Conservation (phyloP, 257 asterid genomes). For the Knoxia roxburghii region DNA sequence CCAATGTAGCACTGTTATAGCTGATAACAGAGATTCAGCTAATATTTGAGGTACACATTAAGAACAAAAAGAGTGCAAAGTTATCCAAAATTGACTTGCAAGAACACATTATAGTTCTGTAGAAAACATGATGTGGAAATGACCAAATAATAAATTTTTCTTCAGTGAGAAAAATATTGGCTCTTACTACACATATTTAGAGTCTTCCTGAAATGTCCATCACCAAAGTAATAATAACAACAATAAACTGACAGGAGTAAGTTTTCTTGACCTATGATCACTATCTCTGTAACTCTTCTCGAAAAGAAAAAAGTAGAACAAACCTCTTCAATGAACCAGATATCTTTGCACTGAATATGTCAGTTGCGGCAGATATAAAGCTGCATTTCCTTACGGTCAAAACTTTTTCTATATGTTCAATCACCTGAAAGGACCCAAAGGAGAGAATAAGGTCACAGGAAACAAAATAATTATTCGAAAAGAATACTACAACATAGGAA, state of each 20-base stretch:
- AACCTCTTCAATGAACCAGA: constrained; percentile 94
- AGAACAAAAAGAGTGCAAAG: background rate
- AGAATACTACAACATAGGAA: constrained; percentile 10
- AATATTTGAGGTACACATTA: background rate
- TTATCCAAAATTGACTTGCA: background rate
- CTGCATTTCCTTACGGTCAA: constrained; percentile 78
- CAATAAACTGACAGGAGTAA: background rate
- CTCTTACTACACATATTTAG: background rate
- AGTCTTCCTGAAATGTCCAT: background rate
- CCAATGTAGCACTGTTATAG: constrained; percentile 16
- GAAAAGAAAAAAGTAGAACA: constrained; percentile 17
- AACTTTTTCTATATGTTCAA: constrained; percentile 82
- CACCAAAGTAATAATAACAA: too few relatives aligned
- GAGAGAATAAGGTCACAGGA: constrained; percentile 15
- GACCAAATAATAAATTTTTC: background rate
- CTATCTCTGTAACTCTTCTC: background rate
- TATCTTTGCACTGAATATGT: constrained; percentile 81
- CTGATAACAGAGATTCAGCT: background rate
- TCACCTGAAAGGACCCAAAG: constrained; percentile 48
- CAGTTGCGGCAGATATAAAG: constrained; percentile 80
- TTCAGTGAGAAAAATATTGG: background rate
- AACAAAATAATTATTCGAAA: background rate
- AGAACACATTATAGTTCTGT: background rate
- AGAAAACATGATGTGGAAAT: background rate
- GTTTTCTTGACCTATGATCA: background rate